phyloP scores from a whole-genome alignment of 768 basidiomycete genomes.

The Baorangia bicolor region DNA sequence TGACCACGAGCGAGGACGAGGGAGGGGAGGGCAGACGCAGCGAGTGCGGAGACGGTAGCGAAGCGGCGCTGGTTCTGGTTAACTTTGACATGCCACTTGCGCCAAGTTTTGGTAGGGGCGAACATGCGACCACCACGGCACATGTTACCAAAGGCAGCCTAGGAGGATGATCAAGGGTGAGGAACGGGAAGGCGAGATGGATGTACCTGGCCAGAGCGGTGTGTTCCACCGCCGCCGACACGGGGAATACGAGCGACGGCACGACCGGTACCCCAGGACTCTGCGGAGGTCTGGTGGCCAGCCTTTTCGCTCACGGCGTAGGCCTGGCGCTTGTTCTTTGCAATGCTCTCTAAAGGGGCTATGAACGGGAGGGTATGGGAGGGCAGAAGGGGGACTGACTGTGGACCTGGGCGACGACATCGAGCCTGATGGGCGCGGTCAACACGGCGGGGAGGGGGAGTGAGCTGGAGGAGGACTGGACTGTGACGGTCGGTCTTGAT shows the following conservation, averaged over 20 bases:
- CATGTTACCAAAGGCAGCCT: slow-evolving; percentile 99
- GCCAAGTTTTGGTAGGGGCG: slow-evolving; percentile 99
- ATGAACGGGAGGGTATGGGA: not conserved
- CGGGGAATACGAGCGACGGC: slow-evolving; percentile 99
- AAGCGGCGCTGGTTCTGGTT: slow-evolving; percentile 99
- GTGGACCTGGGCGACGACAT: slow-evolving; percentile 98
- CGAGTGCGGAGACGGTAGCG: slow-evolving; percentile 95
- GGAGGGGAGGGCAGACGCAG: slow-evolving; percentile 92
- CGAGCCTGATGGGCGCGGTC: slow-evolving; percentile 96
- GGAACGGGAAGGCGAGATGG: not conserved
- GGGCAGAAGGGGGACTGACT: slow-evolving; percentile 62
- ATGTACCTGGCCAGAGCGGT: slow-evolving; percentile 90
- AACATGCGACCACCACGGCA: slow-evolving; percentile 99
- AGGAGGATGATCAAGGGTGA: slow-evolving; percentile 2
- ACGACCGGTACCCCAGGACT: slow-evolving; percentile 99
- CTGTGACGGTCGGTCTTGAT: slow-evolving; percentile 88
- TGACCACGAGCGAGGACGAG: slow-evolving; percentile 99
- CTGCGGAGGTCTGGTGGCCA: slow-evolving; percentile 97
- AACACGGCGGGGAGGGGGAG: slow-evolving; percentile 94
- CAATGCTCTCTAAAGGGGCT: slow-evolving; percentile 78
- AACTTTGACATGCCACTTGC: slow-evolving; percentile 99
- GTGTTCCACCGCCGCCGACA: slow-evolving; percentile 98
- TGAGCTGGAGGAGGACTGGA: slow-evolving; percentile 80
- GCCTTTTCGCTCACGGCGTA: slow-evolving; percentile 98
- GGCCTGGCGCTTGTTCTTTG: slow-evolving; percentile 97